phyloP scores from a whole-genome alignment of 805 yeast species.

The Wickerhamomyces hampshirensis region DNA sequence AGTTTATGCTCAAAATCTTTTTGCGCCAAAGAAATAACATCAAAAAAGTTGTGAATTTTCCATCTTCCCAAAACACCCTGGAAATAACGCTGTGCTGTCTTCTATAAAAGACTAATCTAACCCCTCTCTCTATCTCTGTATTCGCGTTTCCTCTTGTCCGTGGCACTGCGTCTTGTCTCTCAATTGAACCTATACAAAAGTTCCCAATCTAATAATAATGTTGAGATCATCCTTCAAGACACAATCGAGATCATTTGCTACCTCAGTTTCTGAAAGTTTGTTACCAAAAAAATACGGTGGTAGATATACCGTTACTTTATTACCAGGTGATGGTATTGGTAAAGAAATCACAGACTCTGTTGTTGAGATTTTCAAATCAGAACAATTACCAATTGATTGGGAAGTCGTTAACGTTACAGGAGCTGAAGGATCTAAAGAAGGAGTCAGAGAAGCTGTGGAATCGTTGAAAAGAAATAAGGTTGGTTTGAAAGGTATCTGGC shows the following conservation, averaged over 20 bases:
- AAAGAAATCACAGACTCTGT: conserved; percentile 93
- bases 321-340: conserved; percentile 99
- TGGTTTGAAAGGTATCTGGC: conserved; percentile 93
- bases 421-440: conserved; percentile 45
- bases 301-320: conserved; percentile 85
- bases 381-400: conserved; percentile 90
- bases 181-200: too few species aligned
- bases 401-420: conserved; percentile 75
- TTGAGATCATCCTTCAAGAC: conserved; percentile 24
- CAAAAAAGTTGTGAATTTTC: too few species aligned
- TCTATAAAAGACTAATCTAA: background rate
- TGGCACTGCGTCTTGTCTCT: too few species aligned
- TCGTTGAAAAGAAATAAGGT: conserved; percentile 94
- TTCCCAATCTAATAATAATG: too few species aligned
- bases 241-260: conserved; percentile 41
- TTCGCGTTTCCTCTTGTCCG: too few species aligned
- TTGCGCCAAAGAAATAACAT: too few species aligned
- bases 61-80: background rate
- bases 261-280: conserved; percentile 52
- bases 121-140: conserved; percentile 3
- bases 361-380: conserved; percentile 79
- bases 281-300: conserved; percentile 94
- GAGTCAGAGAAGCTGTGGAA: conserved; percentile 79
- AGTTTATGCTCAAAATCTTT: background rate
- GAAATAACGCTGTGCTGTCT: background rate